These are phyloP conservation scores for Scytalidium sp. DNA, from an alignment of 2,329 filamentous ascomycete species.

Conservation along the genomic window DNA sequence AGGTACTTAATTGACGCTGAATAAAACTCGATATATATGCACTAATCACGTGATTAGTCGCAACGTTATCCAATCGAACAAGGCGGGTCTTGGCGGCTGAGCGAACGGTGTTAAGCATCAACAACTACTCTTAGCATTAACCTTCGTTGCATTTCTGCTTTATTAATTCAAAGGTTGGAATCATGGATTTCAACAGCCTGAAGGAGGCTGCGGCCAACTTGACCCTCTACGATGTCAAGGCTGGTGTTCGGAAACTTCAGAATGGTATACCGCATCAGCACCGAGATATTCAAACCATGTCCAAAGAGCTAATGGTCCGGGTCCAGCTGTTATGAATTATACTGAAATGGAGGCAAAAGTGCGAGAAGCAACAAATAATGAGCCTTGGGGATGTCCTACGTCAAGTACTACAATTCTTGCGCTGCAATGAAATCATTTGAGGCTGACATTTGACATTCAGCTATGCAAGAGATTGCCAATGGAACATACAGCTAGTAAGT, in stretches of 20 bases:
- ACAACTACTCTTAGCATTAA: neutral
- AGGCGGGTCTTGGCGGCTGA: neutral
- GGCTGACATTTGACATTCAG: constrained; percentile 14
- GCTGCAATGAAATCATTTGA: constrained; percentile 1
- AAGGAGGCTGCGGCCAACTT: constrained; percentile 71
- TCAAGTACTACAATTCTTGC: neutral
- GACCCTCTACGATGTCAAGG: constrained; percentile 73
- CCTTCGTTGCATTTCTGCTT: neutral
- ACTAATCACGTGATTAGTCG: neutral
- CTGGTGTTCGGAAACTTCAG: constrained; percentile 71
- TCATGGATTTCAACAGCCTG: constrained; percentile 66
- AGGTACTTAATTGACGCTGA: too few species aligned
- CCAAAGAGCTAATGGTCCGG: constrained; percentile 19
- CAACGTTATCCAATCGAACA: neutral
- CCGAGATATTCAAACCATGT: constrained; percentile 12
- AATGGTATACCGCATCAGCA: constrained; percentile 54
- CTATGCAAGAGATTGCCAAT: constrained; percentile 98
- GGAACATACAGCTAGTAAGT: constrained; percentile 97
- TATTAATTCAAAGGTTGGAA: constrained; percentile 12
- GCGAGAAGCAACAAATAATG: constrained; percentile 97
- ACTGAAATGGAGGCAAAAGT: constrained; percentile 77
- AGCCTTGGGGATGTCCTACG: constrained; percentile 89
- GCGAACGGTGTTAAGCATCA: neutral
- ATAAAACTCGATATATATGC: too few species aligned
- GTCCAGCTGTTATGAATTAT: constrained; percentile 72